These are phyloP conservation scores for Acacia confusa DNA, from an alignment of 306 rosid species.

Conservation along the genomic window DNA sequence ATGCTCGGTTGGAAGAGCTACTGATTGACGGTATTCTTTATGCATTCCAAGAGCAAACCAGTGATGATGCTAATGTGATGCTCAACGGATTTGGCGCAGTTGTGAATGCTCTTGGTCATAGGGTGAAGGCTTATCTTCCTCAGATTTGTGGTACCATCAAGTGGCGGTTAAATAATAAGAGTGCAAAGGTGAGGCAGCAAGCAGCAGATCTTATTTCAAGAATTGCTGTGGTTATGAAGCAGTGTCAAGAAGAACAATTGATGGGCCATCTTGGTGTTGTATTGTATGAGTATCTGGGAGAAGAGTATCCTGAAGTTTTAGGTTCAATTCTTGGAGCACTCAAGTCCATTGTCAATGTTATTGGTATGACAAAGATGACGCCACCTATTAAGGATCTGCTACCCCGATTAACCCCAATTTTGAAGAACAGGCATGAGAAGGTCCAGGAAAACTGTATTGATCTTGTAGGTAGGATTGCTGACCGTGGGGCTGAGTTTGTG, in stretches of 20 bases:
- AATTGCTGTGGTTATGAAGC: constrained; percentile 96
- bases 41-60: constrained; percentile 99
- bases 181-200: constrained; percentile 95
- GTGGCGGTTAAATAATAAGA: constrained; percentile 96
- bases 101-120: constrained; percentile 92
- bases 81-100: constrained; percentile 96
- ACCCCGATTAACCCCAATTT: constrained; percentile 90
- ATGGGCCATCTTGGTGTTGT: constrained; percentile 99
- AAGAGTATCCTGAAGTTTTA: constrained; percentile 93
- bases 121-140: constrained; percentile 91
- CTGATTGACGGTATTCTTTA: constrained; percentile 93
- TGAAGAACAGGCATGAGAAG: constrained; percentile 95
- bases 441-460: constrained; percentile 98
- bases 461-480: constrained; percentile 95
- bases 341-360: constrained; percentile 94
- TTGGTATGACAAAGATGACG: constrained; percentile 99
- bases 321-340: constrained; percentile 96
- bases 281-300: constrained; percentile 91
- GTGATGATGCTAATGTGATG: constrained; percentile 98
- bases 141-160: constrained; percentile 98
- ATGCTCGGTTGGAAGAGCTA: constrained; percentile 91
- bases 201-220: constrained; percentile 96
- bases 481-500: constrained; percentile 96
- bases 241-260: constrained; percentile 93
- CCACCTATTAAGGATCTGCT: constrained; percentile 97